Evolutionary conservation across 345 rosid species (phyloP).

Genomic region (Salix koriyanagi): DNA sequence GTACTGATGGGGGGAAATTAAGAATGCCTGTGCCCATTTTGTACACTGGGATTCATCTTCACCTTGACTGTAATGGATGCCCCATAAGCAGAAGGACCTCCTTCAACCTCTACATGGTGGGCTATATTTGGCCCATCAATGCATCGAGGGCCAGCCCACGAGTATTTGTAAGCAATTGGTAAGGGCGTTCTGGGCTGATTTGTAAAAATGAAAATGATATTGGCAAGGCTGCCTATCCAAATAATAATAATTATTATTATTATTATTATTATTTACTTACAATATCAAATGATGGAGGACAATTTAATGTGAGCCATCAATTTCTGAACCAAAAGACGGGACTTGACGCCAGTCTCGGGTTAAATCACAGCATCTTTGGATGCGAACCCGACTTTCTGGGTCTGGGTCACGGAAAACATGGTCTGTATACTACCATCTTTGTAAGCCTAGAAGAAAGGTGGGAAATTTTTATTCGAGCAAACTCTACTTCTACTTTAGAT

Average conservation of each 20-base stretch:
- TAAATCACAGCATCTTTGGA: slow-evolving; percentile 31
- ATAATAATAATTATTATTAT: no score
- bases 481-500: no score
- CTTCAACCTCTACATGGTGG: slow-evolving; percentile 37
- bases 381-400: slow-evolving; percentile 24
- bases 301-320: slow-evolving; percentile 7
- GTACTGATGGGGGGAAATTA: no score
- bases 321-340: slow-evolving; percentile 26
- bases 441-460: no score
- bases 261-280: background rate
- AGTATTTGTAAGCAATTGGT: slow-evolving; percentile 48
- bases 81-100: slow-evolving; percentile 36
- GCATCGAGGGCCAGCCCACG: slow-evolving; percentile 52
- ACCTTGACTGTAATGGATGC: no score
- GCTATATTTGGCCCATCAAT: slow-evolving; percentile 52
- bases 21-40: no score
- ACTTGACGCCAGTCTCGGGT: slow-evolving; percentile 15
- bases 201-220: slow-evolving; percentile 40
- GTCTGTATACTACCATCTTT: no score
- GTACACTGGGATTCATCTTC: no score
- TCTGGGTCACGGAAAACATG: slow-evolving; percentile 19
- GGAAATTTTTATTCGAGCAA: no score
- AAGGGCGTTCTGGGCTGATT: slow-evolving; percentile 65
- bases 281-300: slow-evolving; percentile 40
- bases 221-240: slow-evolving; percentile 14